Percentiles rank a stretch among this genome's conserved stretches.
phyloP scores from a whole-genome alignment of 2,329 filamentous ascomycete species.

The Aspergillus glaucus region DNA sequence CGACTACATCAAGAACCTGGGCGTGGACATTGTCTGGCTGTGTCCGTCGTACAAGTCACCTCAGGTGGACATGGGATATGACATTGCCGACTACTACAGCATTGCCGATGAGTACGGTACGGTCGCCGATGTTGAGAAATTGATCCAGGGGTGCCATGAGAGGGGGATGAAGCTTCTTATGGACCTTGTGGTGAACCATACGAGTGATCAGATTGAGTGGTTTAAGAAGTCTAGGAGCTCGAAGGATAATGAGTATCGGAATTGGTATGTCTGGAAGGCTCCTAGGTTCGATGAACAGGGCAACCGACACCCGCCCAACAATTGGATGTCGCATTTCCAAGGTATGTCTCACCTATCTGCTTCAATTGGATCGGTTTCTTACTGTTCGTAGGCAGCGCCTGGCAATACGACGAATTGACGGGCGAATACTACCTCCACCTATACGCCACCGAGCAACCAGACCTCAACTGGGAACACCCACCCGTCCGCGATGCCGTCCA shows the following conservation, averaged over 20 bases:
- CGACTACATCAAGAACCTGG: conserved; percentile 58
- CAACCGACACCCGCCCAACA: conserved; percentile 63
- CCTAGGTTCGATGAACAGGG: conserved; percentile 51
- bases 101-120: conserved; percentile 63
- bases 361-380: conserved; percentile 6
- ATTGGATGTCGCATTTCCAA: conserved; percentile 54
- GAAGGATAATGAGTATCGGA: conserved; percentile 56
- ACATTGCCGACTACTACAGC: conserved; percentile 56
- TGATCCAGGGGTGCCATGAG: conserved; percentile 55
- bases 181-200: conserved; percentile 74
- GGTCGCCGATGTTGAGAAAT: conserved; percentile 56
- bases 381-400: conserved; percentile 28
- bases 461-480: conserved; percentile 77
- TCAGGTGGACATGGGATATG: conserved; percentile 51
- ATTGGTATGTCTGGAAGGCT: conserved; percentile 61
- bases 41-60: conserved; percentile 48
- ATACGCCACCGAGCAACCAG: conserved; percentile 69
- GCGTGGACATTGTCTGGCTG: conserved; percentile 56
- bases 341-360: conserved; percentile 13
- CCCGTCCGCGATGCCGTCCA: conserved; percentile 64
- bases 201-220: conserved; percentile 65
- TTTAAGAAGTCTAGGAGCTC: conserved; percentile 61
- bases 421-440: conserved; percentile 71
- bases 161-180: conserved; percentile 65
- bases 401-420: conserved; percentile 63